phyloP scores from a whole-genome alignment of 495 filamentous ascomycete species.

The Penicillium turbatum region DNA sequence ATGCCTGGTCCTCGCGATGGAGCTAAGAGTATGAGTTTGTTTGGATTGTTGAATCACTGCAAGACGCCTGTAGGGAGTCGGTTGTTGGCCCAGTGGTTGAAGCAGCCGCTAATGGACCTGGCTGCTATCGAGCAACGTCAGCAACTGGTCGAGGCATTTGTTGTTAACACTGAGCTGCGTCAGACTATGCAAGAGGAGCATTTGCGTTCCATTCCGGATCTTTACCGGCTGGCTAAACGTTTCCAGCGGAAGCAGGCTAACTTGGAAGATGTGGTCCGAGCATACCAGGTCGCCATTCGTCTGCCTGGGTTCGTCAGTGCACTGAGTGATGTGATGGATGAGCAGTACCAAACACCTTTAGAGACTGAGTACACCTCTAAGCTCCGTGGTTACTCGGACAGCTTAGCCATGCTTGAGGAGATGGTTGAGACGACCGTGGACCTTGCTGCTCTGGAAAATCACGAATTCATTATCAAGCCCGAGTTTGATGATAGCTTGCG shows the following conservation, averaged over 20 bases:
- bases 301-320: conserved; percentile 86
- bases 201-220: conserved; percentile 85
- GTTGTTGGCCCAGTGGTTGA: conserved; percentile 91
- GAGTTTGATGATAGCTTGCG: conserved; percentile 91
- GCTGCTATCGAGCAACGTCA: conserved; percentile 87
- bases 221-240: conserved; percentile 89
- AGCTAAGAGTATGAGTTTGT: conserved; percentile 95
- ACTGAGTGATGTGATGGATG: conserved; percentile 92
- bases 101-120: conserved; percentile 93
- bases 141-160: conserved; percentile 92
- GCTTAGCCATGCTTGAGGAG: conserved; percentile 81
- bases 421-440: conserved; percentile 99
- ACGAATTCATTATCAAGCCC: conserved; percentile 98
- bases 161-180: conserved; percentile 85
- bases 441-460: conserved; percentile 89
- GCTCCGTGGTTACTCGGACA: conserved; percentile 68
- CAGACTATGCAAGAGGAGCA: conserved; percentile 99
- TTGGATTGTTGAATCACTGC: conserved; percentile 92
- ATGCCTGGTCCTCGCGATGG: conserved; percentile 96
- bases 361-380: conserved; percentile 87
- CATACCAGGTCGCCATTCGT: conserved; percentile 90
- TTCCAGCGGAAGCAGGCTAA: conserved; percentile 89
- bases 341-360: conserved; percentile 81
- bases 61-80: conserved; percentile 93
- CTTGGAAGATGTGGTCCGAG: conserved; percentile 90